Evolutionary conservation across 495 filamentous ascomycete genomes (phyloP).

Genomic region (Staphylotrichum tortipilum): DNA sequence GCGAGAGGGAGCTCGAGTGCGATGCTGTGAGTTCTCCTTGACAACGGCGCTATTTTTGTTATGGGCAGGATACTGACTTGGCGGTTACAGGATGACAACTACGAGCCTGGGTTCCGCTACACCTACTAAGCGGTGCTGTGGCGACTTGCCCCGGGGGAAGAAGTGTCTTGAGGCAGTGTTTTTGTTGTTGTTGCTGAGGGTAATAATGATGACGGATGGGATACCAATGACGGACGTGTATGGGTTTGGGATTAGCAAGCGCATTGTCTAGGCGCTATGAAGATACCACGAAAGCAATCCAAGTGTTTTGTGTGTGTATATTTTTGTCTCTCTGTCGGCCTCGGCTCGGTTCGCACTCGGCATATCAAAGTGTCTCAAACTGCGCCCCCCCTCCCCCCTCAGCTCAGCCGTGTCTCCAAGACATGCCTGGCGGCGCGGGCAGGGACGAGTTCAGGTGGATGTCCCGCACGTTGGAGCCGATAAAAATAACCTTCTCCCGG

Average conservation of each 20-base stretch:
- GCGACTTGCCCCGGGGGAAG: background rate
- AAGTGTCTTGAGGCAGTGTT: too few relatives aligned
- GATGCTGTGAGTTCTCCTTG: conserved; percentile 26
- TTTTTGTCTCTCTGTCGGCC: too few relatives aligned
- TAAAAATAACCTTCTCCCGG: background rate
- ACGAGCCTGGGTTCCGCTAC: conserved; percentile 38
- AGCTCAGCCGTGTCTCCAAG: background rate
- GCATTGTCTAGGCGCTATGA: background rate
- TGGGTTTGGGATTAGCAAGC: background rate
- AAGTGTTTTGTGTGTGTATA: background rate
- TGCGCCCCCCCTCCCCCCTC: too few relatives aligned
- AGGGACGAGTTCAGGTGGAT: background rate
- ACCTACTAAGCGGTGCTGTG: conserved; percentile 30
- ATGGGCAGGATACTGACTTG: conserved; percentile 14
- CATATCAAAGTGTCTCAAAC: too few relatives aligned
- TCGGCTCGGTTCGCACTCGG: too few relatives aligned
- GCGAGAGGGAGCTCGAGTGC: conserved; percentile 37
- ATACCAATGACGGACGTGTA: background rate
- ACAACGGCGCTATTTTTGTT: background rate
- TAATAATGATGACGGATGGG: conserved; percentile 5
- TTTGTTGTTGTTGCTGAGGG: too few relatives aligned
- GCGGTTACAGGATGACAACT: conserved; percentile 30
- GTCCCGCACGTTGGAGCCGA: background rate
- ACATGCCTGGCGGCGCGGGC: background rate
- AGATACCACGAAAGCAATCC: background rate